Percentiles rank a stretch among this genome's conserved stretches.
Evolutionary conservation across 345 rosid species (phyloP).

Genomic region (Noccaea bulbosa): DNA sequence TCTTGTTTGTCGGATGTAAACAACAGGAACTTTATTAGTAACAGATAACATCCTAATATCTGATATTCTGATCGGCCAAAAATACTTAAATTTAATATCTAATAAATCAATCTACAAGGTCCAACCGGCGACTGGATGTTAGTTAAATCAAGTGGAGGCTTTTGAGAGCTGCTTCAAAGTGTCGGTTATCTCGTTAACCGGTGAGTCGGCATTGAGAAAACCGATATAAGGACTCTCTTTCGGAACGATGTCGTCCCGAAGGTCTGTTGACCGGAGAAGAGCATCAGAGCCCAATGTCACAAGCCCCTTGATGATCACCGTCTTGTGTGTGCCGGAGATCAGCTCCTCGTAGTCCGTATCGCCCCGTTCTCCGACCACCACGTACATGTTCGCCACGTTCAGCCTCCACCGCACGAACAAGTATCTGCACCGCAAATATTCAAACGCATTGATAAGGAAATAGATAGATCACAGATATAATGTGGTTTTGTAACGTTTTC

Average conservation of each 20-base stretch:
- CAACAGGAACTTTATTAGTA: conserved; percentile 3
- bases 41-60: not conserved
- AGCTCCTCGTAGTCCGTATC: conserved; percentile 89
- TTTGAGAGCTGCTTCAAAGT: conserved; percentile 60
- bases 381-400: conserved; percentile 83
- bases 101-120: conserved; percentile 25
- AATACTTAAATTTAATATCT: not conserved
- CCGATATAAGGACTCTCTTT: conserved; percentile 64
- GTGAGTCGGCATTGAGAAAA: conserved; percentile 50
- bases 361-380: conserved; percentile 80
- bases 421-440: conserved; percentile 50
- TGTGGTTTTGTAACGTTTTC: not conserved
- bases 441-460: not conserved
- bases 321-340: conserved; percentile 84
- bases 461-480: not conserved
- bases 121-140: not conserved
- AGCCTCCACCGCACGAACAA: conserved; percentile 93
- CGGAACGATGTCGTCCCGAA: conserved; percentile 75
- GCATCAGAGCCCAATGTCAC: conserved; percentile 67
- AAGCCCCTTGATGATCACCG: conserved; percentile 63
- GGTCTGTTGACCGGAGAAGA: conserved; percentile 61
- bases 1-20: not conserved
- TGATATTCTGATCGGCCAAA: not conserved
- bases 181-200: conserved; percentile 58
- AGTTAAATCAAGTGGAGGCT: conserved; percentile 43